Conservation (phyloP, 257 asterid genomes). For the Mentha longifolia region DNA sequence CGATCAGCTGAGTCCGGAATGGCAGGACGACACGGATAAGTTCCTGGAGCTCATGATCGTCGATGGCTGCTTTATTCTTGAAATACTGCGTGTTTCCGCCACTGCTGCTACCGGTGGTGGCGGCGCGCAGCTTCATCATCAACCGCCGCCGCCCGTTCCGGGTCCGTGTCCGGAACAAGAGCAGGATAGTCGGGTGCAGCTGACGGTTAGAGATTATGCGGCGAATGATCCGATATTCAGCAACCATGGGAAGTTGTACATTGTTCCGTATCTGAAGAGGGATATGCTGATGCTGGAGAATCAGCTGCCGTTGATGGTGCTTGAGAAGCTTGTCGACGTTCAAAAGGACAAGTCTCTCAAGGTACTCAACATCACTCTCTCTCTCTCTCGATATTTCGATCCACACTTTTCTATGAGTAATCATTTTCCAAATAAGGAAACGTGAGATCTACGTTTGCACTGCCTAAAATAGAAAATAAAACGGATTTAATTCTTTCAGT, state of each 20-base stretch:
- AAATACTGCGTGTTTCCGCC: conserved; percentile 32
- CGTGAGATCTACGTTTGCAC: too few species aligned
- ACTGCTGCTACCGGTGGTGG: background rate
- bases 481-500: too few species aligned
- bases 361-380: conserved; percentile 1
- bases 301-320: conserved; percentile 39
- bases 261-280: conserved; percentile 39
- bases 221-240: conserved; percentile 52
- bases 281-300: conserved; percentile 56
- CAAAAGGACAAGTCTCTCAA: conserved; percentile 28
- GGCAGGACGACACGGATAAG: conserved; percentile 19
- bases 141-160: background rate
- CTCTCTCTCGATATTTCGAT: background rate
- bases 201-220: conserved; percentile 31
- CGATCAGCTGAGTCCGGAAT: conserved; percentile 25
- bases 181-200: background rate
- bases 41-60: conserved; percentile 44
- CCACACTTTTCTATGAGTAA: too few species aligned
- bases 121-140: background rate
- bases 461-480: too few species aligned
- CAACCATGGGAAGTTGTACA: conserved; percentile 45
- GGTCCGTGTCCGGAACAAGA: background rate
- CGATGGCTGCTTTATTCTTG: conserved; percentile 50
- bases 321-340: conserved; percentile 25
- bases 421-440: too few species aligned